Base-by-base conservation (phyloP, 1,139 yeast species). In the Magnusiomyces sp. region DNA sequence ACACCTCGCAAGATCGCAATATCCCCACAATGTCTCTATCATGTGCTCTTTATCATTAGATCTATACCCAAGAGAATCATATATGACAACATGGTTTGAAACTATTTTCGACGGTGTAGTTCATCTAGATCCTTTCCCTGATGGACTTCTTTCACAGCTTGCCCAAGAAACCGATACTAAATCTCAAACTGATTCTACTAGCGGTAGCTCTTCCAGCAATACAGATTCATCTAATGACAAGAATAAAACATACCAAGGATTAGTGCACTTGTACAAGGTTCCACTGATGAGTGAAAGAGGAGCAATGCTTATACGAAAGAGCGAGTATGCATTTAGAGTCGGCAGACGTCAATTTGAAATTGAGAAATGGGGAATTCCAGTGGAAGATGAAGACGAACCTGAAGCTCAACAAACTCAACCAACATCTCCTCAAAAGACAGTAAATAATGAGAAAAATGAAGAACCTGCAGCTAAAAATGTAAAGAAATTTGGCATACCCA, bases 331-430 rank as follows among this genome's bases (percentile, higher is more conserved):
- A 2, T 92, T 90, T 68, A 81, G 83, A 61, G 88, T 88, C 55
- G 92, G 95, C 13, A 75, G 85, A 55, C 80, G 81, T 66, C 80
- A 77, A 61, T 88, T 92, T 63, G 95, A 85, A 60, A 83, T 90
- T 52, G 90, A 85, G 56, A 87, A 81, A 61, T 90, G 96, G 95
- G 87, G 95, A 23, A 92, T 92, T 45, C 97, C 98, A 0, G 95
- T 92, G 1, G 97, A 87, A 53, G 89, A 81, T 5, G 47, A 37
- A 11, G 42, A 39, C 2, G 31, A 39, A 39, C 4, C n/a, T 7
- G 14, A 9, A 4, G 14, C 29, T 34, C 37, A 34, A 23, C 29
- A 23, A 23, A 7, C 7, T 5, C 29, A 23, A 7, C 29, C 29
- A 23, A 7, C 4, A 23, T 5, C 29, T 23, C 7, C 7, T 7